Percentiles rank a stretch among this genome's conserved stretches.
These are phyloP conservation scores for Rhizopus stolonifer DNA, from an alignment of 371 early-diverging fungal genomes.

Conservation along the genomic window DNA sequence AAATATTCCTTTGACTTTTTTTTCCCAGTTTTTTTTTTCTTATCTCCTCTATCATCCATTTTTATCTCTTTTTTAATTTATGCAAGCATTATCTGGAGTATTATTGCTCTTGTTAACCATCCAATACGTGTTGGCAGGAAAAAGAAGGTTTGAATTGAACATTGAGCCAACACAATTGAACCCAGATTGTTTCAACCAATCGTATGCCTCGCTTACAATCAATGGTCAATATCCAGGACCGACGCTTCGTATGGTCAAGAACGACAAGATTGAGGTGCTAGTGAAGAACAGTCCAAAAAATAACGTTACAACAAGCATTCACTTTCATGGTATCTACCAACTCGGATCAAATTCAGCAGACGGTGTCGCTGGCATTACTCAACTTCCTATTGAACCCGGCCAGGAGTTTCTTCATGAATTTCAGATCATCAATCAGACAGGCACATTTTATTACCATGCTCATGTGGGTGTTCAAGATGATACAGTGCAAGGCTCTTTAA, in stretches of 20 bases:
- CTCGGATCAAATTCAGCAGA: constrained; percentile 32
- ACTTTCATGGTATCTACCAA: constrained; percentile 49
- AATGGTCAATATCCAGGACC: constrained; percentile 54
- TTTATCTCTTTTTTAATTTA: neutral
- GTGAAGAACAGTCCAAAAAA: constrained; percentile 32
- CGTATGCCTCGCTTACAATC: constrained; percentile 18
- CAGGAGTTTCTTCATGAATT: constrained; percentile 47
- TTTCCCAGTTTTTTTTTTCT: no score
- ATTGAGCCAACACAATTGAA: constrained; percentile 18
- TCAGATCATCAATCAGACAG: constrained; percentile 36
- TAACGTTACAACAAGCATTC: constrained; percentile 26
- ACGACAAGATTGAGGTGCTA: constrained; percentile 34
- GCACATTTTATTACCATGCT: constrained; percentile 59
- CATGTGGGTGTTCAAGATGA: constrained; percentile 48
- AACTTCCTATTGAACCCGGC: constrained; percentile 52
- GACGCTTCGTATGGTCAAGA: constrained; percentile 31
- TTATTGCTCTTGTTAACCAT: constrained; percentile 22
- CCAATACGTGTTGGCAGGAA: neutral
- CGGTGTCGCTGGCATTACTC: constrained; percentile 62
- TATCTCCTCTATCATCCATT: no score
- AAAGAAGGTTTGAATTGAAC: constrained; percentile 19
- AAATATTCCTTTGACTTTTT: no score
- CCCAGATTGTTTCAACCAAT: constrained; percentile 28
- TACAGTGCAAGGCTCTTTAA: constrained; percentile 46
- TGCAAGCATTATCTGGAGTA: neutral